Percentiles rank a stretch among this genome's conserved stretches.
Evolutionary conservation across 2,329 filamentous ascomycete genomes (phyloP).

Genomic region (Apiospora kogelbergensis): DNA sequence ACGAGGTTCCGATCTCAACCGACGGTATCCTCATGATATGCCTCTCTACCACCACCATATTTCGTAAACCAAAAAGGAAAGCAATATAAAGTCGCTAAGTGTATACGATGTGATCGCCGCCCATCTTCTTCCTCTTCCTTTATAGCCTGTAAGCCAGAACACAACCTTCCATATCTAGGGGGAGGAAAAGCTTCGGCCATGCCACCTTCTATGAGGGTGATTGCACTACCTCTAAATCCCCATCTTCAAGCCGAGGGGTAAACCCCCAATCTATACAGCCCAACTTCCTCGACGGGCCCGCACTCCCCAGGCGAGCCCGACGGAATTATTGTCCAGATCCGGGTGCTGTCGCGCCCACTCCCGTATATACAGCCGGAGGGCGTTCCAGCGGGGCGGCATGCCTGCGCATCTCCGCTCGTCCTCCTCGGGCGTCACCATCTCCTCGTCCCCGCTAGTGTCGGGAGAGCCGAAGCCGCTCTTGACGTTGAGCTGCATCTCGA

Average conservation of each 20-base stretch:
- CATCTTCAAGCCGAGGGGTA: neutral
- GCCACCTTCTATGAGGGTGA: slow-evolving; percentile 2
- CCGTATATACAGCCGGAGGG: slow-evolving; percentile 76
- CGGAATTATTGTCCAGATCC: slow-evolving; percentile 59
- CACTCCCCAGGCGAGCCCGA: slow-evolving; percentile 66
- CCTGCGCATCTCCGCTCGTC: slow-evolving; percentile 46
- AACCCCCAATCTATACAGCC: slow-evolving; percentile 49
- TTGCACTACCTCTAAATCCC: neutral
- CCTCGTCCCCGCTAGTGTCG: slow-evolving; percentile 25
- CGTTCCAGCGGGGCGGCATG: slow-evolving; percentile 69
- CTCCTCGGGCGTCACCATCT: slow-evolving; percentile 38
- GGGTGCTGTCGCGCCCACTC: slow-evolving; percentile 92
- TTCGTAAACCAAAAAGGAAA: neutral
- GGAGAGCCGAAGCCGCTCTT: slow-evolving; percentile 29
- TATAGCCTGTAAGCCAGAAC: neutral
- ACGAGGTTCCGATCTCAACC: neutral
- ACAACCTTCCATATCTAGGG: neutral
- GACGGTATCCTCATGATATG: neutral
- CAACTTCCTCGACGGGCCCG: slow-evolving; percentile 68
- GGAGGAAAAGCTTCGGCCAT: neutral
- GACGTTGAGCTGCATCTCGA: slow-evolving; percentile 46
- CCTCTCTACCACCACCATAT: neutral
- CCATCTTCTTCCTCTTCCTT: neutral
- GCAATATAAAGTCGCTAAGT: neutral
- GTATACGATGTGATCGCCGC: neutral